Evolutionary conservation across 805 yeast genomes (phyloP), one percentile per base, ranked within the genome.

Genomic region (Lipomyces anomalus): DNA sequence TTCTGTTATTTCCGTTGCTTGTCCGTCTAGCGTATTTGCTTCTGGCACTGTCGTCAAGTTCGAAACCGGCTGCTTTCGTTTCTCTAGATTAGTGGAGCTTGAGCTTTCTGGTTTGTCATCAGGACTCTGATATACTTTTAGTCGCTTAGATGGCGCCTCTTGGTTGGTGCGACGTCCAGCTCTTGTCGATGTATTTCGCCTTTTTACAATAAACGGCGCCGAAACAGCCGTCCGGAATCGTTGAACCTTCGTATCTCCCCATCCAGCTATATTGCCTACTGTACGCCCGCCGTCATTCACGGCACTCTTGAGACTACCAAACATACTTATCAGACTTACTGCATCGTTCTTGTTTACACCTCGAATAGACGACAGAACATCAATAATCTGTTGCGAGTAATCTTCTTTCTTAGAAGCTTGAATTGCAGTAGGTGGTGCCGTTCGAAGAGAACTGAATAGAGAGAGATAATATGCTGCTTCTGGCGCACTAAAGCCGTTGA

Each of bases 311-410:
- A 66, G 41, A 11, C 60, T 57, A 5, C 69, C 68, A 50, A 56
- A 69, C 28, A 56, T 58, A 6, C 58, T 40, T 3, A 64, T 47
- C 21, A 69, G 51, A 17, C 60, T 60, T 6, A 60, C 47, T 2
- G 63, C 67, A 47, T 69, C 71, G 34, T 62, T 60, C 51, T 60
- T 62, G 56, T 68, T 69, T 26, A 69, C 63, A 4, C 70, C 62
- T 6, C 67, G 63, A 9, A 67, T 53, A 16, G 60, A 43, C 16
- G 68, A 60, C 35, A 67, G 46, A 5, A 57, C 64, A 11, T 63
- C 66, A 6, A 46, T 54, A 28, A 68, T 51, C 43, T 64, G 68
- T 9, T 60, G 57, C n/a, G 51, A 57, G 51, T 66, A 67, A 30
- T 56, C 62, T 13, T 44, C 53, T 29, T 57, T 57, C 34, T 53